Evolutionary conservation across 148 eudicot species (phyloP), one percentile per base, ranked within the genome.

Genomic region (Camellia granthamiana): DNA sequence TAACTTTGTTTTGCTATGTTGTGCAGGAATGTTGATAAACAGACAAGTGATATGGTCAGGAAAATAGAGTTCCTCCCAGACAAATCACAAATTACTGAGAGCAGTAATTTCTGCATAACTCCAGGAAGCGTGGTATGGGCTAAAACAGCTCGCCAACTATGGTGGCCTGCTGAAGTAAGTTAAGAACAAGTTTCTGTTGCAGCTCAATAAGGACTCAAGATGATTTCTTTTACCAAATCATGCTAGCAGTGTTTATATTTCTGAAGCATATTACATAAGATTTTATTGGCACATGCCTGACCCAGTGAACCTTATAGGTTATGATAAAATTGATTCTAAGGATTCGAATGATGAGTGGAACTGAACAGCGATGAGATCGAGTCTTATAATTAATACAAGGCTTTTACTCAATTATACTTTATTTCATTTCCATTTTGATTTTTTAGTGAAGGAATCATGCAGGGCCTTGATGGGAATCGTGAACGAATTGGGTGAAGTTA

Each of bases 161-260:
- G 86, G 86, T 83, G 82, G 81, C 77, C 81, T 46, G 81, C 82
- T 71, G 81, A 84, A 72, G 86, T 84, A 81, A 84, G 86, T 77
- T 67, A 30, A 7, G 47, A 41, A 56, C 68, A 7, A 44, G 11
- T 75, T 70, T 7, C 30, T 23, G 7, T 23, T 76, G 61, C 67
- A 58, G 38, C 43, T 46, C 47, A 68, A 44, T 46, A 3, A 76
- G 12, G 41, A 68, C 12, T 81, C 19, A 3, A n/a, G 46, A 67
- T 81, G 30, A 5, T 75, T 30, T 69, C 23, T 58, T 46, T 23
- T 23, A 10, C 19, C 19, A 64, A 30, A 6, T 47, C 59, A 46
- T 75, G 15, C 14, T 81, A 19, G n/a, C 30, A 44, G 9, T 46
- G 7, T 19, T 21, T 62, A 6, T 59, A 59, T 66, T 59, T 76